phyloP scores from a whole-genome alignment of 192 early-diverging fungal species.

The Allomyces javanicus region DNA sequence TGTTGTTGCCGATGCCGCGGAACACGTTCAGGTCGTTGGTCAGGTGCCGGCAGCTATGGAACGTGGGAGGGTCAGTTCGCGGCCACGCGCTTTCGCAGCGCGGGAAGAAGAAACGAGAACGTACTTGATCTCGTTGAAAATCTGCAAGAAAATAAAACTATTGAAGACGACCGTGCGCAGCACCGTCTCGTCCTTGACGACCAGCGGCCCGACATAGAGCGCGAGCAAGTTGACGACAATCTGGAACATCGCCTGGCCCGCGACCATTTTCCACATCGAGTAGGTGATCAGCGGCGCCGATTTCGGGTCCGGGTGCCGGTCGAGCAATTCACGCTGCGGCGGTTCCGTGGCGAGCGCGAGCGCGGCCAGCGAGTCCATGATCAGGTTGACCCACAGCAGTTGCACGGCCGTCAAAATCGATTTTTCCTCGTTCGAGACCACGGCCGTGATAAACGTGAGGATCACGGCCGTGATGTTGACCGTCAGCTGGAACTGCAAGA shows the following conservation, averaged over 20 bases:
- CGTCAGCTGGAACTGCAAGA: constrained; percentile 96
- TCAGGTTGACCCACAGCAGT: constrained; percentile 95
- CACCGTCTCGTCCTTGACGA: constrained; percentile 21
- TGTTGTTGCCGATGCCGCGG: constrained; percentile 12
- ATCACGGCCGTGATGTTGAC: constrained; percentile 86
- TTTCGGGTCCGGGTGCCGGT: constrained; percentile 64
- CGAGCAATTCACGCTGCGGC: constrained; percentile 62
- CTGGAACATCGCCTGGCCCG: constrained; percentile 79
- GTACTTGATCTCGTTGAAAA: constrained; percentile 76
- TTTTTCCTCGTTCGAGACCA: constrained; percentile 35
- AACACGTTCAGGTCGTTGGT: constrained; percentile 20
- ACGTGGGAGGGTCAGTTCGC: not conserved
- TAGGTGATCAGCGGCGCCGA: constrained; percentile 68
- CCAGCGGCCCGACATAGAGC: constrained; percentile 42
- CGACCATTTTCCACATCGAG: constrained; percentile 91
- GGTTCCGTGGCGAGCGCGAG: constrained; percentile 91
- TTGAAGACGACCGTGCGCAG: constrained; percentile 78
- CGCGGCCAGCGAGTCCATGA: constrained; percentile 98
- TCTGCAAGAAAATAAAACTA: constrained; percentile 75
- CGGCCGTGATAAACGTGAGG: constrained; percentile 55
- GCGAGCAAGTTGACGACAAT: constrained; percentile 58
- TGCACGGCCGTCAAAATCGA: constrained; percentile 91
- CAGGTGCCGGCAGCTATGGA: constrained; percentile 9
- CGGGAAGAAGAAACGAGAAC: not conserved
- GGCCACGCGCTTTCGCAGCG: not conserved